Percentiles rank a stretch among this genome's conserved stretches.
These are phyloP conservation scores for Wilhelminamyces savonicus DNA, from an alignment of 805 yeast genomes.

Conservation along the genomic window DNA sequence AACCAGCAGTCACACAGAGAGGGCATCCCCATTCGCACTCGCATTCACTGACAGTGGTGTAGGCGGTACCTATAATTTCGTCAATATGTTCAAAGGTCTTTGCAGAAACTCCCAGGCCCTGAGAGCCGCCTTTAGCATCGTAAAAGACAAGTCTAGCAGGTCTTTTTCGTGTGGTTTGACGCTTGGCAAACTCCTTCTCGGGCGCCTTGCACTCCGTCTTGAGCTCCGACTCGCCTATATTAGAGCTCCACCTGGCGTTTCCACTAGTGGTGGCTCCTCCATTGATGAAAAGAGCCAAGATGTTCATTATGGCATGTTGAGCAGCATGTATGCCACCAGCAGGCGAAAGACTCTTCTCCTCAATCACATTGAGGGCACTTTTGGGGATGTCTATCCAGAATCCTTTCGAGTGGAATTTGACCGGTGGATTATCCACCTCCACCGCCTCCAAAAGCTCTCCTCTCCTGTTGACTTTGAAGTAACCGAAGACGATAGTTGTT, in stretches of 20 bases:
- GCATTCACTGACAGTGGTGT: slow-evolving; percentile 56
- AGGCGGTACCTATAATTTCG: slow-evolving; percentile 54
- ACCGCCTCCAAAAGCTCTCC: slow-evolving; percentile 86
- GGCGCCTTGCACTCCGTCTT: slow-evolving; percentile 97
- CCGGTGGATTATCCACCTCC: slow-evolving; percentile 87
- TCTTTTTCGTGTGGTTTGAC: slow-evolving; percentile 65
- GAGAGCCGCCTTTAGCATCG: slow-evolving; percentile 76
- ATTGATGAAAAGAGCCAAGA: slow-evolving; percentile 66
- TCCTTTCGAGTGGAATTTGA: slow-evolving; percentile 63
- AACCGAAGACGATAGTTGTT: slow-evolving; percentile 83
- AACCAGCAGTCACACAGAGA: slow-evolving; percentile 75
- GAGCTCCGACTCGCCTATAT: slow-evolving; percentile 49
- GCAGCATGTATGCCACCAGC: slow-evolving; percentile 98
- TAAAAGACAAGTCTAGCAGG: slow-evolving; percentile 84
- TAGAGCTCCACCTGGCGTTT: slow-evolving; percentile 22
- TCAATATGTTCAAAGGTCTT: slow-evolving; percentile 78
- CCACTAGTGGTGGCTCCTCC: slow-evolving; percentile 53
- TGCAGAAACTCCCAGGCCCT: slow-evolving; percentile 73
- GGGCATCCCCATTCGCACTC: slow-evolving; percentile 76
- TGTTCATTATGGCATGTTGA: slow-evolving; percentile 80
- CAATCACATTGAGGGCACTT: slow-evolving; percentile 52
- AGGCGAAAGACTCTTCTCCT: slow-evolving; percentile 51
- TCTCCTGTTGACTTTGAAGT: slow-evolving; percentile 74
- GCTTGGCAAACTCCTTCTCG: slow-evolving; percentile 82
- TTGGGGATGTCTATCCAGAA: slow-evolving; percentile 86